These are phyloP conservation scores for Bacterosira constricta DNA, from an alignment of 108 stramenopile genomes.

Conservation along the genomic window DNA sequence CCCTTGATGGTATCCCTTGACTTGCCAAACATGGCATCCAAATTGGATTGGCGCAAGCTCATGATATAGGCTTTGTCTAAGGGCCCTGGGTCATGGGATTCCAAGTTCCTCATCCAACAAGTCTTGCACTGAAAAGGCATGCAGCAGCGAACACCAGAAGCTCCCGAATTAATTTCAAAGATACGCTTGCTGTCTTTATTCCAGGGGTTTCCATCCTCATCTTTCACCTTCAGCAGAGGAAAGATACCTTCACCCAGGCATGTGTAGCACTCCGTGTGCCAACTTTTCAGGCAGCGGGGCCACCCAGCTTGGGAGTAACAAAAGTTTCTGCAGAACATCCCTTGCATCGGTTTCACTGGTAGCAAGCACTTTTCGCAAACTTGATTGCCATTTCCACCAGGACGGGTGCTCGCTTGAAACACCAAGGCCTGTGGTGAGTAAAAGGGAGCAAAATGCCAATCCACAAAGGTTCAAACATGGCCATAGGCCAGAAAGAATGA, in stretches of 20 bases:
- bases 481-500: constrained; percentile 21
- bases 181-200: not conserved
- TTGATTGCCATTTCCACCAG: constrained; percentile 21
- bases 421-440: constrained; percentile 23
- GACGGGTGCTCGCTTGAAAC: not conserved
- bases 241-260: not conserved
- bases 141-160: constrained; percentile 25
- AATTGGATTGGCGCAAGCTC: not conserved
- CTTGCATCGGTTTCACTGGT: not conserved
- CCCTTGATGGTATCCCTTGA: not conserved
- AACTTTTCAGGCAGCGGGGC: not conserved
- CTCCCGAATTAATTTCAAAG: not conserved
- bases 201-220: constrained; percentile 3
- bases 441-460: constrained; percentile 33
- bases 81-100: not conserved
- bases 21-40: constrained; percentile 7
- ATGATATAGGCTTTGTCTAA: too few relatives aligned
- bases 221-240: not conserved
- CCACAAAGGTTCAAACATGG: constrained; percentile 34
- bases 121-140: constrained; percentile 52
- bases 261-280: constrained; percentile 15
- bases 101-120: constrained; percentile 49
- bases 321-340: constrained; percentile 34
- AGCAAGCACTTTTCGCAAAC: constrained; percentile 11
- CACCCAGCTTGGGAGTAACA: not conserved